A percentile compares a stretch with the other conserved stretches of the same genome.
phyloP scores from a whole-genome alignment of 2,329 filamentous ascomycete genomes.

The Trichoderma sp. region DNA sequence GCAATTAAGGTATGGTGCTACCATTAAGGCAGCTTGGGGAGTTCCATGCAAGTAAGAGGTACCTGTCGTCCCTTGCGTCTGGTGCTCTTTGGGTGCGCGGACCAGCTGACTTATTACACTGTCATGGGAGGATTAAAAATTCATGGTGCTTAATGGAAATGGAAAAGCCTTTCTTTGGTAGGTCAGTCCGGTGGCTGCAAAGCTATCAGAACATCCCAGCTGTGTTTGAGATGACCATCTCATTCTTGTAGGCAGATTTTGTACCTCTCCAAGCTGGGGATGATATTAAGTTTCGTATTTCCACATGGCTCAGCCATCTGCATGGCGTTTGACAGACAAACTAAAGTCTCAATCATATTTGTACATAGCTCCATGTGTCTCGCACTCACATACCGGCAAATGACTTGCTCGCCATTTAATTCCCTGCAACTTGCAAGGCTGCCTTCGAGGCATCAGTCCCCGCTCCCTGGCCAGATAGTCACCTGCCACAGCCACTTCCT shows the following conservation, averaged over 20 bases:
- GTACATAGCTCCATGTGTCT: not conserved
- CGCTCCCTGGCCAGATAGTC: not conserved
- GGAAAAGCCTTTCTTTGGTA: not conserved
- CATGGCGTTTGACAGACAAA: not conserved
- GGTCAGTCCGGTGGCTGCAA: not conserved
- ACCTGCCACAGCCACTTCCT: not conserved
- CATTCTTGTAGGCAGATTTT: not conserved
- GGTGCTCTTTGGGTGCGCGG: not conserved
- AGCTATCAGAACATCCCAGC: not conserved
- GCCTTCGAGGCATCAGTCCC: not conserved
- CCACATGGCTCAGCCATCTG: not conserved
- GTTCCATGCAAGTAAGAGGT: not conserved
- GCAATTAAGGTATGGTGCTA: not conserved
- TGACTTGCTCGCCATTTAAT: not conserved
- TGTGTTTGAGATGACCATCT: not conserved
- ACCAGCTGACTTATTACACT: constrained; percentile 13
- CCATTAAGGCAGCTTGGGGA: not conserved
- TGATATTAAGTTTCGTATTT: not conserved
- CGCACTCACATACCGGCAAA: not conserved
- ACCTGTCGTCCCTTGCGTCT: not conserved
- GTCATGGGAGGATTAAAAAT: not conserved
- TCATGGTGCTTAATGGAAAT: not conserved
- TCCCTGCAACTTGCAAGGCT: not conserved
- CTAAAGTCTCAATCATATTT: not conserved
- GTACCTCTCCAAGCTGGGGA: not conserved